Percentiles rank a stretch among this genome's conserved stretches.
Conservation (phyloP, 176 grass and related monocot genomes). For the Pontederia paniculata region DNA sequence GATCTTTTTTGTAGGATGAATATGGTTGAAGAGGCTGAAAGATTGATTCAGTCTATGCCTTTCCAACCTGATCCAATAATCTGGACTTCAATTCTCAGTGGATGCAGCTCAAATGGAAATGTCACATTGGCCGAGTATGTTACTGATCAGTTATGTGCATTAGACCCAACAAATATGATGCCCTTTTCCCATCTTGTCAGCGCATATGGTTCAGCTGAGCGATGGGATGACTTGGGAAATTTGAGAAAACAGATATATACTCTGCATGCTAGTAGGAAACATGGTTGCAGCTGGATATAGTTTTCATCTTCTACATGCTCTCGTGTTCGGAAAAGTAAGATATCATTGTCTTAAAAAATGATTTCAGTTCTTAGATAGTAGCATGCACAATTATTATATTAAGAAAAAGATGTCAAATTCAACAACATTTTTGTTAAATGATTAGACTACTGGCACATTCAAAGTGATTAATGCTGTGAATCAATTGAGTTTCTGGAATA, state of each 20-base stretch:
- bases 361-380: too few relatives aligned
- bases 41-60: constrained; percentile 43
- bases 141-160: constrained; percentile 31
- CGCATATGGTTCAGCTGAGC: constrained; percentile 27
- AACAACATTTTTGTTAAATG: too few relatives aligned
- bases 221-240: constrained; percentile 29
- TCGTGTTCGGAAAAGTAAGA: neutral
- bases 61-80: constrained; percentile 50
- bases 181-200: constrained; percentile 50
- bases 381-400: too few relatives aligned
- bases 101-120: constrained; percentile 31
- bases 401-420: too few relatives aligned
- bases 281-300: constrained; percentile 46
- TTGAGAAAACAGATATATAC: constrained; percentile 33
- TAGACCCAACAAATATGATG: constrained; percentile 27
- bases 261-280: constrained; percentile 10
- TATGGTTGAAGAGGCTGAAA: constrained; percentile 39
- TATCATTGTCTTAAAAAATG: neutral
- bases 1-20: constrained; percentile 43
- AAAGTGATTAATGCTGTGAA: too few relatives aligned
- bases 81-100: constrained; percentile 62
- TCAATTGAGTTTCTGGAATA: too few relatives aligned
- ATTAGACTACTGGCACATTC: too few relatives aligned
- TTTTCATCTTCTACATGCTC: neutral
- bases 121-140: constrained; percentile 36